Base-by-base conservation (phyloP, 441 rosid species). In the Macaranga tanarius region DNA sequence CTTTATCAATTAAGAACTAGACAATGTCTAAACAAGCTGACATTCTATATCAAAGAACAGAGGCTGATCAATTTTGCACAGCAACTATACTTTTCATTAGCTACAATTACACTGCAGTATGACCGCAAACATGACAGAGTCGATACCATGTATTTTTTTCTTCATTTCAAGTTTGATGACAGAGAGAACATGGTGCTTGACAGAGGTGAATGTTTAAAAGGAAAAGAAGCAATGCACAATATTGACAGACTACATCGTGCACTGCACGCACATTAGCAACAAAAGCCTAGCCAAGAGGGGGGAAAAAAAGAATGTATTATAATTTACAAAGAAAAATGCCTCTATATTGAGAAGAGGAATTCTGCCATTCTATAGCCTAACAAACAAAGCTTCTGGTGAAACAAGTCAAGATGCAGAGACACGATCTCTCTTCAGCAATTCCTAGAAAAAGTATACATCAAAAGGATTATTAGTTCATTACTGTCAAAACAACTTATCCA, bases 371-470 rank as follows among this genome's bases (percentile, higher is more conserved):
- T 76, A 82, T 82, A 77, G 55, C 65, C 72, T 63, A 73, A 23
- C 74, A 42, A 28, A 60, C 26, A 57, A 74, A 47, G 51, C 57
- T 31, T 69, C 79, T 2, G 47, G 45, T 23, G 4, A 20, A 40
- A 48, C 9, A 47, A 62, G 69, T 86, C 87, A 86, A 31, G 86
- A 78, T 31, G 83, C 81, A 4, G 77, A 73, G 66, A 76, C 83
- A 65, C 84, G 80, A 22, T 71, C 85, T 75, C 83, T 85, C 83
- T 77, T 84, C 79, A 90, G 69, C 67, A 88, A 67, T 73, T 86
- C 90, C 95, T 88, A 80, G 51, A 61, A 17, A 62, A 73, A 76
- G 31, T 23, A 40, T 34, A 64, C n/a, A 34, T 10, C 55, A 58
- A 38, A n/a, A 8, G 9, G 45, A 57, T 69, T 48, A 57, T 69